Evolutionary conservation across 2,329 filamentous ascomycete species (phyloP).

Genomic region (Exophiala calicioides): DNA sequence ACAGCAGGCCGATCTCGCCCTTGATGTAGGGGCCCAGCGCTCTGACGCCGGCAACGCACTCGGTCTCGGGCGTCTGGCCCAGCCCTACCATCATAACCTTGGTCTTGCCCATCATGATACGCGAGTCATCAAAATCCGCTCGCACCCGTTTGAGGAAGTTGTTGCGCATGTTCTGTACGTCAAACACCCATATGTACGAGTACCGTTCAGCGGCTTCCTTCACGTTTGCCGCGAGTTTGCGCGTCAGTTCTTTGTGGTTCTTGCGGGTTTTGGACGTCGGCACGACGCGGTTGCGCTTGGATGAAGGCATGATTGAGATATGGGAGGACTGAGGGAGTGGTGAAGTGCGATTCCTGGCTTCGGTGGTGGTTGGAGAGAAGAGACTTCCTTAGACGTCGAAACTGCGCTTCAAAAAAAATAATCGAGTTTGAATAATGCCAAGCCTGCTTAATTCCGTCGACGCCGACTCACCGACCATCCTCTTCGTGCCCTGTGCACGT

Average conservation of each 20-base stretch:
- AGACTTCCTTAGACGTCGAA: too few species aligned
- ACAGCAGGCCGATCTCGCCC: conserved; percentile 86
- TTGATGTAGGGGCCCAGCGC: conserved; percentile 67
- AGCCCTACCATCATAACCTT: conserved; percentile 98
- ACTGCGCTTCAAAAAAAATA: too few species aligned
- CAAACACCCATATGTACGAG: conserved; percentile 90
- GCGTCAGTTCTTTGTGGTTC: conserved; percentile 81
- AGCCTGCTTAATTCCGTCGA: too few species aligned
- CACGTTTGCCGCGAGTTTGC: conserved; percentile 84
- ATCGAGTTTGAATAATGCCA: too few species aligned
- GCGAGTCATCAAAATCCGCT: conserved; percentile 37
- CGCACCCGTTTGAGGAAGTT: conserved; percentile 57
- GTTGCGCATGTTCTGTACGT: conserved; percentile 97
- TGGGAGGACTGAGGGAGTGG: too few species aligned
- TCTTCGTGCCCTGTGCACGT: too few species aligned
- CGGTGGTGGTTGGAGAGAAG: too few species aligned
- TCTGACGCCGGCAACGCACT: conserved; percentile 76
- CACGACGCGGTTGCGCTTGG: conserved; percentile 85
- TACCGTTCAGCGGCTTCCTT: conserved; percentile 82
- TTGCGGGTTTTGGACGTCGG: conserved; percentile 90
- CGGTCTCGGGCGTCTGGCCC: conserved; percentile 73
- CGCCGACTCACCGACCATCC: too few species aligned
- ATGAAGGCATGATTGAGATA: conserved; percentile 94
- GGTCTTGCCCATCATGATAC: conserved; percentile 98
- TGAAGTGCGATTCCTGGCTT: too few species aligned